These are phyloP conservation scores for Trametes meyenii DNA, from an alignment of 768 basidiomycete genomes.

Conservation along the genomic window DNA sequence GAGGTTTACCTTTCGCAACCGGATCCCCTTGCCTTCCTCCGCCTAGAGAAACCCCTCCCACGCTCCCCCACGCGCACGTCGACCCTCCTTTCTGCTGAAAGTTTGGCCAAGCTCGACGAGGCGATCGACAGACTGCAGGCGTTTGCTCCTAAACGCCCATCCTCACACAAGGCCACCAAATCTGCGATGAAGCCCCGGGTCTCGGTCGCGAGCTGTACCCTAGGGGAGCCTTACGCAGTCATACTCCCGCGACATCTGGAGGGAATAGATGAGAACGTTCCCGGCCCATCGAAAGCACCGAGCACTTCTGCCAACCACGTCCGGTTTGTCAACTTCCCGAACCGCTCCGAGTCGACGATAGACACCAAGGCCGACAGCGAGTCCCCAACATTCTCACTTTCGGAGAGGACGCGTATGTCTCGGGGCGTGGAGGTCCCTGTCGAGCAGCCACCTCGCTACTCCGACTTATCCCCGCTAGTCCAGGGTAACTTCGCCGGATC, in stretches of 20 bases:
- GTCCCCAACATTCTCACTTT: neutral
- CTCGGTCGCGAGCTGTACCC: constrained; percentile 3
- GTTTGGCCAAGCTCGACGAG: constrained; percentile 3
- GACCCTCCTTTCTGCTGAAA: neutral
- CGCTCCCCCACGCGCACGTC: neutral
- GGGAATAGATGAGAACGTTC: neutral
- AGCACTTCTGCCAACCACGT: neutral
- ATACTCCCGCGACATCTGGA: neutral
- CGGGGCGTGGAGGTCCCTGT: neutral
- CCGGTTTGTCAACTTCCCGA: constrained; percentile 7
- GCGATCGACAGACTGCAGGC: neutral
- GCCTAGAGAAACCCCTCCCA: constrained; percentile 1
- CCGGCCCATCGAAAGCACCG: neutral
- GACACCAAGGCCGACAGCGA: neutral
- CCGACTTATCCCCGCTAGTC: neutral
- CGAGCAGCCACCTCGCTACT: constrained; percentile 7
- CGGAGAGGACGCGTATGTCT: neutral
- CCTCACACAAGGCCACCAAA: neutral
- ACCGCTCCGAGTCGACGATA: neutral
- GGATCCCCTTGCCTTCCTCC: neutral
- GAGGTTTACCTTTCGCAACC: neutral
- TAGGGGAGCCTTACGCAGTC: neutral
- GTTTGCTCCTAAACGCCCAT: neutral
- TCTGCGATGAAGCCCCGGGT: constrained; percentile 7
- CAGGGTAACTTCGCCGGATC: neutral